Conservation (phyloP, 2,329 filamentous ascomycete species). For the Diaporthe ampelina region DNA sequence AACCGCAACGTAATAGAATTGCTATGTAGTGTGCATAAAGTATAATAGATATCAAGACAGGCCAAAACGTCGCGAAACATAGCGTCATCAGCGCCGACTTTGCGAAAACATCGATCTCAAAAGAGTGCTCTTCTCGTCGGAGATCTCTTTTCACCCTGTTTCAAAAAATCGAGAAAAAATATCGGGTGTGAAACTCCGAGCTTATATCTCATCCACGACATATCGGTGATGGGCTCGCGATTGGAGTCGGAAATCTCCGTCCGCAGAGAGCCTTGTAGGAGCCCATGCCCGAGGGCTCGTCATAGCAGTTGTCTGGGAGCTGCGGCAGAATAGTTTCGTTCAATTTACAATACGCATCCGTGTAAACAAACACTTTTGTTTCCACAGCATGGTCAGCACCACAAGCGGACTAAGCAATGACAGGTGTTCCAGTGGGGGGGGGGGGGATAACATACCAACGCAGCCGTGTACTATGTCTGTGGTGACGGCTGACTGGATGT, state of each 20-base stretch:
- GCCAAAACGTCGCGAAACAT: too few relatives aligned
- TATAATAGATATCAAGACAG: too few relatives aligned
- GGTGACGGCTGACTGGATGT: conserved; percentile 26
- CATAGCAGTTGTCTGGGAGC: conserved; percentile 10
- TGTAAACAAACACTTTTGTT: conserved; percentile 29
- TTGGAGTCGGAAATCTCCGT: background rate
- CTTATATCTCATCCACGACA: background rate
- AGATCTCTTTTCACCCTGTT: too few relatives aligned
- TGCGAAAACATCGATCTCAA: too few relatives aligned
- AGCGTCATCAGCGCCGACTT: too few relatives aligned
- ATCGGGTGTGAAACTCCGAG: too few relatives aligned
- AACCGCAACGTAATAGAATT: too few relatives aligned
- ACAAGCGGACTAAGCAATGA: too few relatives aligned
- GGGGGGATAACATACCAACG: conserved; percentile 1
- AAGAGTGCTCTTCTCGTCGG: too few relatives aligned
- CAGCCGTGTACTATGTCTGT: conserved; percentile 24
- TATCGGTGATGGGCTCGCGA: too few relatives aligned
- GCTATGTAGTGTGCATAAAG: too few relatives aligned
- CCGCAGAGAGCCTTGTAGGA: conserved; percentile 33
- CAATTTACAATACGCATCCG: background rate
- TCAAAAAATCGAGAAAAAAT: background rate
- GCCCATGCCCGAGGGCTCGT: conserved; percentile 4
- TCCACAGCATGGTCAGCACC: background rate
- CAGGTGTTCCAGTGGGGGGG: background rate
- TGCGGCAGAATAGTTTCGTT: background rate